phyloP scores from a whole-genome alignment of 352 stramenopile species.

The Blastocystis sp. region DNA sequence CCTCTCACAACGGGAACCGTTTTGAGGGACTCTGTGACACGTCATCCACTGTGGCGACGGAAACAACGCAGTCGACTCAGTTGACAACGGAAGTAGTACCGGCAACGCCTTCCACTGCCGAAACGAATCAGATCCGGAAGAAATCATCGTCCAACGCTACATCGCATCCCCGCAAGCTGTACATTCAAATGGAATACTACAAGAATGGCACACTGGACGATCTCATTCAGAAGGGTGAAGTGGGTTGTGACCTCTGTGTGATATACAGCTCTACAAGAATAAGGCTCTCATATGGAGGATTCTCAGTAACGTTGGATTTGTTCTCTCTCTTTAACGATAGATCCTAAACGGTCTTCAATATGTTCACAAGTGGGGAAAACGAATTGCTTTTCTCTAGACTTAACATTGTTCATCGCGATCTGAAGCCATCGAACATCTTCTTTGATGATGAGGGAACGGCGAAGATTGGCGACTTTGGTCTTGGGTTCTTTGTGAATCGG shows the following conservation, averaged over 20 bases:
- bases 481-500: conserved; percentile 70
- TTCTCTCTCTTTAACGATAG: not conserved
- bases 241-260: not conserved
- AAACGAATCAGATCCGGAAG: not conserved
- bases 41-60: not conserved
- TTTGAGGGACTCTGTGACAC: not conserved
- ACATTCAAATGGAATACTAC: conserved; percentile 40
- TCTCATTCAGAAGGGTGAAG: not conserved
- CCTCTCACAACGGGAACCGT: not conserved
- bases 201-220: conserved; percentile 28
- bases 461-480: conserved; percentile 80
- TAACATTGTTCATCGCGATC: conserved; percentile 79
- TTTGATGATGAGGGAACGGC: conserved; percentile 76
- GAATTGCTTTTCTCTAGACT: not conserved
- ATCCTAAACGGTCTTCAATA: conserved; percentile 6
- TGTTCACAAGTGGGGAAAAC: not conserved
- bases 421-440: conserved; percentile 86
- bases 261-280: not conserved
- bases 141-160: not conserved
- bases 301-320: not conserved
- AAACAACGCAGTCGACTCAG: no score
- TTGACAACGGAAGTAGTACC: no score
- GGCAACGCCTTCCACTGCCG: no score
- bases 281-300: not conserved
- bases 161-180: not conserved